phyloP scores from a whole-genome alignment of 495 filamentous ascomycete species.

The Neurospora terricola region DNA sequence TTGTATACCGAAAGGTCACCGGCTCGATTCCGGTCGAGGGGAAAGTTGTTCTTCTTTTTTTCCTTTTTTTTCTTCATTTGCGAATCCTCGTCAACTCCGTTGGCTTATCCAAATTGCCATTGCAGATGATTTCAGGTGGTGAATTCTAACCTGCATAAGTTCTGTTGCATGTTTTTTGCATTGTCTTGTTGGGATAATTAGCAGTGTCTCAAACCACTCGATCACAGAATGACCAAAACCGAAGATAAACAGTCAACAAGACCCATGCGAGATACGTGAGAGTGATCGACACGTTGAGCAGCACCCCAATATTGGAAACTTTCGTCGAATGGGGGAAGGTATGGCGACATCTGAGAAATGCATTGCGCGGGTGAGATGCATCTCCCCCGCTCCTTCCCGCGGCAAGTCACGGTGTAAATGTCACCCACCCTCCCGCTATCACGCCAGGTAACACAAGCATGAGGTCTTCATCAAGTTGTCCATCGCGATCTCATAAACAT shows the following conservation, averaged over 20 bases:
- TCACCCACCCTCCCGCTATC: not conserved
- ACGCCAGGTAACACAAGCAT: not conserved
- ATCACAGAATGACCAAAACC: not conserved
- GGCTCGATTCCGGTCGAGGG: not conserved
- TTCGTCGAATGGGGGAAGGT: not conserved
- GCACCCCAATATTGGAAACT: not conserved
- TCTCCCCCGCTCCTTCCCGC: not conserved
- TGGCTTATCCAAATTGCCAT: not conserved
- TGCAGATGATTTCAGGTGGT: not conserved
- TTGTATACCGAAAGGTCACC: not conserved
- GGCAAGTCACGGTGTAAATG: not conserved
- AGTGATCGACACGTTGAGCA: not conserved
- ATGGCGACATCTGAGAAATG: not conserved
- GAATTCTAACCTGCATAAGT: not conserved
- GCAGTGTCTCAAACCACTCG: not conserved
- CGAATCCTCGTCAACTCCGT: not conserved
- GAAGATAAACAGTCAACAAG: not conserved
- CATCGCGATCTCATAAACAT: not conserved
- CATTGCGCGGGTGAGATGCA: not conserved
- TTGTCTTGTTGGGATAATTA: not conserved
- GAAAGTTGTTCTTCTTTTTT: not conserved
- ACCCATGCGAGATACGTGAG: not conserved
- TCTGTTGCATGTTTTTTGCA: not conserved
- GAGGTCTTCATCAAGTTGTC: not conserved
- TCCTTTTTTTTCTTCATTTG: not conserved